Conservation (phyloP, 768 basidiomycete genomes). For the Crassisporium funariophilum region DNA sequence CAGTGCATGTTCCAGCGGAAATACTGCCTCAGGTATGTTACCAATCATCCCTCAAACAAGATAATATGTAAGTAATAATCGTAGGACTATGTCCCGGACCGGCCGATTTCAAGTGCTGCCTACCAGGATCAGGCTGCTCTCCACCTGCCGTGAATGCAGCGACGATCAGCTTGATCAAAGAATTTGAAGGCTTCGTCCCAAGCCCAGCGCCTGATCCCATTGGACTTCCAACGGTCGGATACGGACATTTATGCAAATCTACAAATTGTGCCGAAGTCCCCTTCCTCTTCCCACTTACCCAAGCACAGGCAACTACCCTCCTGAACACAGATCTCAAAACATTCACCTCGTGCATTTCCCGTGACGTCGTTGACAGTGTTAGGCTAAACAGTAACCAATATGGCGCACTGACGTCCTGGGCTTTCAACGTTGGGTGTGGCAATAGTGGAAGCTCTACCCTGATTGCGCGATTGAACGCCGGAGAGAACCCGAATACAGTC, state of each 20-base stretch:
- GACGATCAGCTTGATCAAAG: conserved; percentile 26
- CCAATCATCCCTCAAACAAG: background rate
- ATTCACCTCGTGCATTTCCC: conserved; percentile 24
- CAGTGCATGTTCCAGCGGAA: conserved; percentile 21
- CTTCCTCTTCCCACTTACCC: conserved; percentile 30
- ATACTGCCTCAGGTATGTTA: conserved; percentile 19
- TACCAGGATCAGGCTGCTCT: conserved; percentile 17
- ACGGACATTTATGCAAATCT: conserved; percentile 29
- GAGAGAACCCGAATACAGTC: conserved; percentile 31
- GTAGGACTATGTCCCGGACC: conserved; percentile 29
- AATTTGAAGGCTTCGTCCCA: conserved; percentile 33
- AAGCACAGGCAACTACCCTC: conserved; percentile 24
- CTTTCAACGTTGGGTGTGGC: conserved; percentile 31
- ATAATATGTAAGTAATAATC: background rate
- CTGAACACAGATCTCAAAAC: conserved; percentile 24
- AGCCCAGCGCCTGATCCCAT: conserved; percentile 32
- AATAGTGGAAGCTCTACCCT: conserved; percentile 24
- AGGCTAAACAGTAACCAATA: conserved; percentile 32
- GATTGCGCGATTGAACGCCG: conserved; percentile 27
- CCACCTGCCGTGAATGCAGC: conserved; percentile 27
- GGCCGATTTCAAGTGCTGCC: conserved; percentile 25
- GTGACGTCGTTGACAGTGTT: conserved; percentile 20
- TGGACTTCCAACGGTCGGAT: conserved; percentile 36
- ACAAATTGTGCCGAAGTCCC: conserved; percentile 30
- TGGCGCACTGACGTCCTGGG: conserved; percentile 30